Conservation (phyloP, 2,329 filamentous ascomycete species). For the Colletotrichum salicis region DNA sequence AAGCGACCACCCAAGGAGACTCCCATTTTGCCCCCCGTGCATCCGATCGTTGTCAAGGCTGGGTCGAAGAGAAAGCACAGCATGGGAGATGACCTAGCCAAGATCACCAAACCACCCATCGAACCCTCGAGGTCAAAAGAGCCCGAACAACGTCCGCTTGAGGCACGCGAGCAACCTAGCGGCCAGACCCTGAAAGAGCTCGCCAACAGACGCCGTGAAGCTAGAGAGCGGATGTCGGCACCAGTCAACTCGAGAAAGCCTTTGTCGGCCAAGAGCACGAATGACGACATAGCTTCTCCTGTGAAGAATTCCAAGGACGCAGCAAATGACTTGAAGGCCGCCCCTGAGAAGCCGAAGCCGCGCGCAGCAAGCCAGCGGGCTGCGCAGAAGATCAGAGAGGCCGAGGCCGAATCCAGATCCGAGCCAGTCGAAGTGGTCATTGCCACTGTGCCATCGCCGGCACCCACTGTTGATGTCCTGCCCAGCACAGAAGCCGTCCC, state of each 20-base stretch:
- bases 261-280: slow-evolving; percentile 67
- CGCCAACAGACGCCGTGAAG: slow-evolving; percentile 54
- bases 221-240: slow-evolving; percentile 45
- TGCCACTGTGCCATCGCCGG: slow-evolving; percentile 12
- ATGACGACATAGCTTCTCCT: slow-evolving; percentile 68
- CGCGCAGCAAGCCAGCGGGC: slow-evolving; percentile 34
- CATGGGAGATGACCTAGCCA: slow-evolving; percentile 61
- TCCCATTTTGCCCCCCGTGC: slow-evolving; percentile 3
- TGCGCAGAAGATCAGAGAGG: slow-evolving; percentile 46
- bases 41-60: slow-evolving; percentile 48
- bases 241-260: slow-evolving; percentile 55
- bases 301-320: slow-evolving; percentile 58
- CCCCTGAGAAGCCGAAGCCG: slow-evolving; percentile 45
- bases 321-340: slow-evolving; percentile 34
- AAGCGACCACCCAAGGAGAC: slow-evolving; percentile 3
- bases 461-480: slow-evolving; percentile 27
- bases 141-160: slow-evolving; percentile 37
- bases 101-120: slow-evolving; percentile 37
- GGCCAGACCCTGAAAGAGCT: slow-evolving; percentile 60
- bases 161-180: slow-evolving; percentile 43
- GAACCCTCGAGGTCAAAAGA: slow-evolving; percentile 43
- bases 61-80: slow-evolving; percentile 69
- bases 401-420: slow-evolving; percentile 4
- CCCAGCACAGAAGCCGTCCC: slow-evolving; percentile 45
- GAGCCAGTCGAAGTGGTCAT: slow-evolving; percentile 5